Evolutionary conservation across 1,284 basidiomycete species (phyloP).

Genomic region (Tilletia caries): DNA sequence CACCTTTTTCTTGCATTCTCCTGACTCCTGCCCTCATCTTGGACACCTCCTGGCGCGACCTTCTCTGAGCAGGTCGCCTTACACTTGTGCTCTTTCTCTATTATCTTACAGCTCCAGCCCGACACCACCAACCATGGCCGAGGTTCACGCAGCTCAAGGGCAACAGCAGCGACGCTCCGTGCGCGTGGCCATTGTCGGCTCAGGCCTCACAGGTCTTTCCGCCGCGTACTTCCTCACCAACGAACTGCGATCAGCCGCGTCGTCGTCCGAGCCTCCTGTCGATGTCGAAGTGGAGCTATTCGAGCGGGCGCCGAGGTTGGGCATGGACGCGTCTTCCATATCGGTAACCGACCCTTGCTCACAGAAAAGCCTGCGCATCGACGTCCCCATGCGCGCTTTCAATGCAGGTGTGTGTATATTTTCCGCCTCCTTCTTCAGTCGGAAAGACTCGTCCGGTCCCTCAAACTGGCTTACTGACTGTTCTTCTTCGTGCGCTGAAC

Average conservation of each 20-base stretch:
- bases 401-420: conserved; percentile 34
- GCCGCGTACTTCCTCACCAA: conserved; percentile 78
- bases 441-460: not conserved
- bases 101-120: too few relatives aligned
- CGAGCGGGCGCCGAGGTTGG: conserved; percentile 38
- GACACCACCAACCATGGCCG: too few relatives aligned
- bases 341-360: conserved; percentile 20
- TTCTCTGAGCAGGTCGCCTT: too few relatives aligned
- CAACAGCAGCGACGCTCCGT: not conserved
- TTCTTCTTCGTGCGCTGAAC: not conserved
- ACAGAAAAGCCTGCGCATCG: conserved; percentile 27
- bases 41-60: too few relatives aligned
- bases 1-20: too few relatives aligned
- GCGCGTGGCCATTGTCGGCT: conserved; percentile 74
- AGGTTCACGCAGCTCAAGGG: too few relatives aligned
- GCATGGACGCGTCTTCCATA: conserved; percentile 49
- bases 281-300: conserved; percentile 39
- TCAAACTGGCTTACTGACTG: too few relatives aligned
- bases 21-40: too few relatives aligned
- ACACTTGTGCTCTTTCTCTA: too few relatives aligned
- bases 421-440: not conserved
- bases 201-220: conserved; percentile 77
- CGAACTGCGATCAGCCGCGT: conserved; percentile 59
- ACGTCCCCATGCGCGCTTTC: conserved; percentile 51
- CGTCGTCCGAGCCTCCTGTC: not conserved